phyloP scores from a whole-genome alignment of 495 filamentous ascomycete genomes.

The Annulohypoxylon maeteangense region DNA sequence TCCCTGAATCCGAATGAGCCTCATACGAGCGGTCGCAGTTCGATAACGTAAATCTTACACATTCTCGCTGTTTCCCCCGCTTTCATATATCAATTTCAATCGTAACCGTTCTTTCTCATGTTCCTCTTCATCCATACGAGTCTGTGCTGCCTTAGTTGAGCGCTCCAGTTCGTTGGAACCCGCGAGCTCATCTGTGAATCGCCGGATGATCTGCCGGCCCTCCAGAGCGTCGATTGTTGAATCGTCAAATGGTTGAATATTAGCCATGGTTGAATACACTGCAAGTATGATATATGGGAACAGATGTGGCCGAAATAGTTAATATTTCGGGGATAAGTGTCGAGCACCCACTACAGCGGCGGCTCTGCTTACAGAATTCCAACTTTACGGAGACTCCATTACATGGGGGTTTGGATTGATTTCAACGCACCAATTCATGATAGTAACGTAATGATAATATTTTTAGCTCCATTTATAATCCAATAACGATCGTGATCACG shows the following conservation, averaged over 20 bases:
- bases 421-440: not conserved
- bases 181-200: conserved; percentile 9
- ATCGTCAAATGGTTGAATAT: not conserved
- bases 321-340: too few species aligned
- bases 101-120: not conserved
- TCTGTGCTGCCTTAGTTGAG: conserved; percentile 13
- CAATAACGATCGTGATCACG: not conserved
- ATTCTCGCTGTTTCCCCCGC: not conserved
- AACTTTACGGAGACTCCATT: too few species aligned
- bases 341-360: too few species aligned
- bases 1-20: not conserved
- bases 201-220: conserved; percentile 5
- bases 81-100: conserved; percentile 3
- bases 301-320: too few species aligned
- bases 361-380: too few species aligned
- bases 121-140: conserved; percentile 9
- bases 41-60: not conserved
- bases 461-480: not conserved
- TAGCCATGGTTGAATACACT: too few species aligned
- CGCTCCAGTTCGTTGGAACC: conserved; percentile 9
- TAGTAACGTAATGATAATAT: not conserved
- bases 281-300: too few species aligned
- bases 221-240: not conserved
- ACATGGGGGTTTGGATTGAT: not conserved
- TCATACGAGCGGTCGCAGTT: not conserved